Percentiles rank a stretch among this genome's conserved stretches.
These are phyloP conservation scores for Panicum miliaceum DNA, from an alignment of 176 grass and related monocot genomes.

Conservation along the genomic window DNA sequence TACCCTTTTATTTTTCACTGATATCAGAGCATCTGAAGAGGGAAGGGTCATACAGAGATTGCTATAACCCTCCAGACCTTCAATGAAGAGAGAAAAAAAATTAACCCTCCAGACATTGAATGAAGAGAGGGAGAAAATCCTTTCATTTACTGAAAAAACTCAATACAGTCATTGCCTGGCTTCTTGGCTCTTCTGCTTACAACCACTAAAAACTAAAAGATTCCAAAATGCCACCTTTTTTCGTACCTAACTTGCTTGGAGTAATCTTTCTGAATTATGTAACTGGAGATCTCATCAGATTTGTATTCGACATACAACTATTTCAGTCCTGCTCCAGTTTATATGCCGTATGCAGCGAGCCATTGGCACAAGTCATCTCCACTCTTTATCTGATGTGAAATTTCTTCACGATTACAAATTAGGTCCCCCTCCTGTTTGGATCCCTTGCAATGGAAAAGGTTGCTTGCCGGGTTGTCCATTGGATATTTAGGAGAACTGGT, in stretches of 20 bases:
- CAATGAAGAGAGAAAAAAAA: background rate
- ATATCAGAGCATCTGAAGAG: slow-evolving; percentile 10
- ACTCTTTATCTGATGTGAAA: slow-evolving; percentile 19
- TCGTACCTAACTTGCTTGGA: background rate
- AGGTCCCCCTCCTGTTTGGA: slow-evolving; percentile 91
- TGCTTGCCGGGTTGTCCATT: slow-evolving; percentile 77
- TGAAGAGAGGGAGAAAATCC: background rate
- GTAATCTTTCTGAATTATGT: background rate
- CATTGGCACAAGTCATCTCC: background rate
- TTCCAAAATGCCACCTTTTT: background rate
- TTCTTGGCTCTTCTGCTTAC: background rate
- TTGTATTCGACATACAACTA: background rate
- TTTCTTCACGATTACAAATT: slow-evolving; percentile 34
- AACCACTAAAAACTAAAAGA: slow-evolving; percentile 8
- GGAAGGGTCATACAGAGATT: background rate
- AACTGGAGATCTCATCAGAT: background rate
- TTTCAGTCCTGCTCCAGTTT: background rate
- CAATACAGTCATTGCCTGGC: background rate
- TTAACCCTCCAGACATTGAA: slow-evolving; percentile 3
- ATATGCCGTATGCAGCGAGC: background rate
- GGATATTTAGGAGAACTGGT: slow-evolving; percentile 91
- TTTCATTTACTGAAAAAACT: slow-evolving; percentile 5
- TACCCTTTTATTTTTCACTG: background rate
- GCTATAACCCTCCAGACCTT: slow-evolving; percentile 11
- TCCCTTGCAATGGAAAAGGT: slow-evolving; percentile 73